Conservation (phyloP, 345 rosid species). For the Salix purpurea region DNA sequence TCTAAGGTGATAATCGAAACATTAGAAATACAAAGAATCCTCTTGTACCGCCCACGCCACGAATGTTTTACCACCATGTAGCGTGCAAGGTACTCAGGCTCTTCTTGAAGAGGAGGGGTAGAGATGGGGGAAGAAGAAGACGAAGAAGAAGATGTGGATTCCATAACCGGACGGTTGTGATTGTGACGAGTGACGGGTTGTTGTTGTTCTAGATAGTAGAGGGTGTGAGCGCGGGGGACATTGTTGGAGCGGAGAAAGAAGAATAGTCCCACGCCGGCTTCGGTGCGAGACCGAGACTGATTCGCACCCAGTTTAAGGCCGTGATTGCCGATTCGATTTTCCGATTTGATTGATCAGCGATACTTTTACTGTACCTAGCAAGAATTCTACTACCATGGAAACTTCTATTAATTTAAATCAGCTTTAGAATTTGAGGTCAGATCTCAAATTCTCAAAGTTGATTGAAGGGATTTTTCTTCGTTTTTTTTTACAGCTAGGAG, state of each 20-base stretch:
- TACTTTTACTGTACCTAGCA: too few species aligned
- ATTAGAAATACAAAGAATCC: conserved; percentile 74
- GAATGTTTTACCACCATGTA: conserved; percentile 85
- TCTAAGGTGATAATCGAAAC: conserved; percentile 74
- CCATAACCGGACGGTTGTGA: conserved; percentile 42
- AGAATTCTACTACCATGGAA: too few species aligned
- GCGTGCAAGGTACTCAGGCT: conserved; percentile 90
- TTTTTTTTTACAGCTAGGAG: background rate
- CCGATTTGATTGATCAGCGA: conserved; percentile 13
- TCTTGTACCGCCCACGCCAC: conserved; percentile 95
- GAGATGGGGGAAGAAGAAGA: conserved; percentile 14
- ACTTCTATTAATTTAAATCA: too few species aligned
- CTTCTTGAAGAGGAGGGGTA: conserved; percentile 47
- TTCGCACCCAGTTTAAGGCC: conserved; percentile 85
- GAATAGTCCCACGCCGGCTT: conserved; percentile 66
- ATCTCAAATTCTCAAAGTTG: too few species aligned
- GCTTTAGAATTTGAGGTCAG: too few species aligned
- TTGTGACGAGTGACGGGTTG: conserved; percentile 39
- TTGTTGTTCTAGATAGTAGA: conserved; percentile 46
- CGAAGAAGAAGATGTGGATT: conserved; percentile 4
- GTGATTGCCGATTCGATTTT: conserved; percentile 4
- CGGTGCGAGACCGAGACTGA: conserved; percentile 79
- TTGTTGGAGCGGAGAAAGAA: conserved; percentile 55
- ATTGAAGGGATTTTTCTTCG: too few species aligned
- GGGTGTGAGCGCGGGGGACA: conserved; percentile 58